Evolutionary conservation across 176 grass and related monocot species (phyloP), one percentile per base, ranked within the genome.

Genomic region (Oryza brachyantha): DNA sequence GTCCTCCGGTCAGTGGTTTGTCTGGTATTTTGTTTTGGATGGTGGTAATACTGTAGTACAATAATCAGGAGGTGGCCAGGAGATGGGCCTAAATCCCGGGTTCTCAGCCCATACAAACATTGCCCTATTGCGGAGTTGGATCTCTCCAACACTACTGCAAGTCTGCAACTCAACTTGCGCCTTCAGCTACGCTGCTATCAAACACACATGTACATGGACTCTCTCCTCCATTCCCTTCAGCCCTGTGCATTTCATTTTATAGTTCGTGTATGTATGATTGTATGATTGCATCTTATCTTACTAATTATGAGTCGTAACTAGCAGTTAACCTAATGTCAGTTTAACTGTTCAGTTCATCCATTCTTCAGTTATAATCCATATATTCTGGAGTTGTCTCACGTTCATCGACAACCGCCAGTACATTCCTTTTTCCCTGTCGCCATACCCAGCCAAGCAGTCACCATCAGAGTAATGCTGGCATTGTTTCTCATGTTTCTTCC

Each of bases 91-190:
- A 2, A n/a, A 52, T 8, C 39, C 39, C 39, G 10, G 38, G 38
- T 6, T 9, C 13, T 19, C 13, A 16, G 48, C 48, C 48, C 19
- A 52, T n/a, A 48, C 2, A 19, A 7, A 19, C 16, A 12, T 19
- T 4, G 83, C 43, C 85, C 94, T 43, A 28, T 97, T 24, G 83
- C 64, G 39, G 94, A 94, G 72, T 97, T 97, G 79, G 83, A 88
- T 65, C 87, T 83, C 60, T 4, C 58, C 43, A 90, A 80, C 26
- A 88, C 86, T 57, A 73, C 10, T 43, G 41, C 41, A 13, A 3
- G 10, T 13, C 39, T 7, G 35, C 35, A 41, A 0, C 39, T 41
- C 7, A 41, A 12, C 39, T 12, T 43, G 0, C 39, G 12, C 0
- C 41, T 43, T 43, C 41, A 43, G 41, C 1, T 43, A 43, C 10